These are phyloP conservation scores for Porcisia hertigi DNA, from an alignment of 208 protist genomes.

Conservation along the genomic window DNA sequence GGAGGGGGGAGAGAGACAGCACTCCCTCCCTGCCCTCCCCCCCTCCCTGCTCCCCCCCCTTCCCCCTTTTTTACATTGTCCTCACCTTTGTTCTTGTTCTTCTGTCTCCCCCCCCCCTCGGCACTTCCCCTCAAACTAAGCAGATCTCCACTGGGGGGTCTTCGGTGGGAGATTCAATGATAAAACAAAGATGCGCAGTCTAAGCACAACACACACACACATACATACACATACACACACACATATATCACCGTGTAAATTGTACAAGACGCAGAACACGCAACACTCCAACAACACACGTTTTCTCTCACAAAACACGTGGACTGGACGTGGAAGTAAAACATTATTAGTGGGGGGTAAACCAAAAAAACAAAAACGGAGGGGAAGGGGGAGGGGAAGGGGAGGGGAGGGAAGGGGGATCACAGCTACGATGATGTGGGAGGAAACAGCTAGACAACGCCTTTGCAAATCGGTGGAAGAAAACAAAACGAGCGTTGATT, in stretches of 20 bases:
- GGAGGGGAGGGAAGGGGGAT: not conserved
- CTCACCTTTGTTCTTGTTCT: too few relatives aligned
- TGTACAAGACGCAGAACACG: too few relatives aligned
- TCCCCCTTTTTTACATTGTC: too few relatives aligned
- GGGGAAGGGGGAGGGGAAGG: not conserved
- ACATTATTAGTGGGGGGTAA: not conserved
- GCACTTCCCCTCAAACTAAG: not conserved
- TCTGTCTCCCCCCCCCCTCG: too few relatives aligned
- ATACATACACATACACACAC: not conserved
- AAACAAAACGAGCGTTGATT: too few relatives aligned
- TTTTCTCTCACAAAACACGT: not conserved
- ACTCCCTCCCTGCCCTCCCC: too few relatives aligned
- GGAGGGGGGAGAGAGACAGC: too few relatives aligned
- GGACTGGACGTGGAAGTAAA: not conserved
- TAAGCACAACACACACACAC: constrained; percentile 8
- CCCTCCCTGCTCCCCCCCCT: too few relatives aligned
- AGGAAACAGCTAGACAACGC: not conserved
- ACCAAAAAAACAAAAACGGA: not conserved
- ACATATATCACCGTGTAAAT: not conserved
- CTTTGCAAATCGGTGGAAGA: too few relatives aligned
- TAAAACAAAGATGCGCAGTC: not conserved
- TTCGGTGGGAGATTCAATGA: too few relatives aligned
- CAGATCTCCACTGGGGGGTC: not conserved
- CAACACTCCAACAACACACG: too few relatives aligned
- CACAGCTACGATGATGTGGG: not conserved